Conservation (phyloP, 306 rosid species). For the Rosa chinensis region DNA sequence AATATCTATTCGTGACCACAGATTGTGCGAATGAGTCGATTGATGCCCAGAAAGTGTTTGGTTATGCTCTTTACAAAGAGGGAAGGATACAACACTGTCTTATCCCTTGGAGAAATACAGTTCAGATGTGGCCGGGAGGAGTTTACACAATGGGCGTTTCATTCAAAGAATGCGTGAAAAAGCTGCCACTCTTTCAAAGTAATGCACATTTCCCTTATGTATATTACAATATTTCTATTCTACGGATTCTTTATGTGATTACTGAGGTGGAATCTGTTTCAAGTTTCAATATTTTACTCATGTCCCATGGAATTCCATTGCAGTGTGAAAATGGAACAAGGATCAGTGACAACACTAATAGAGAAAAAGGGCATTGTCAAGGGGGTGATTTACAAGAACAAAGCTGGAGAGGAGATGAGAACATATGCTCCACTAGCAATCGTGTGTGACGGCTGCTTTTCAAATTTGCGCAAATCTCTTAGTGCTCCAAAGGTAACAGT, state of each 20-base stretch:
- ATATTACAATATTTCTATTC: not conserved
- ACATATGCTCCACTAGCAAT: slow-evolving; percentile 47
- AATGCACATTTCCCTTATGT: not conserved
- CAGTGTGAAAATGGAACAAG: slow-evolving; percentile 27
- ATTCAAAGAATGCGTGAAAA: slow-evolving; percentile 55
- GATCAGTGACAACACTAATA: slow-evolving; percentile 16
- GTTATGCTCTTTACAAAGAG: slow-evolving; percentile 48
- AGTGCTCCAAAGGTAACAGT: slow-evolving; percentile 47
- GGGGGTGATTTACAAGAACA: slow-evolving; percentile 26
- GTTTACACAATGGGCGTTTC: slow-evolving; percentile 63
- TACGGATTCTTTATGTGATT: not conserved
- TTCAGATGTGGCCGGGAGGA: slow-evolving; percentile 50
- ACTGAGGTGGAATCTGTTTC: not conserved
- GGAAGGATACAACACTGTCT: slow-evolving; percentile 41
- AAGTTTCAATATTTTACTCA: not conserved
- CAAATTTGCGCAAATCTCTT: slow-evolving; percentile 51
- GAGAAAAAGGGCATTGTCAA: slow-evolving; percentile 14
- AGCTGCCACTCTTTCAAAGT: slow-evolving; percentile 48
- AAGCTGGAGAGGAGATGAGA: slow-evolving; percentile 3
- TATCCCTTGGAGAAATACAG: slow-evolving; percentile 45
- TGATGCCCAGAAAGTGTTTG: slow-evolving; percentile 28
- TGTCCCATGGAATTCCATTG: not conserved
- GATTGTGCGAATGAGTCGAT: slow-evolving; percentile 18
- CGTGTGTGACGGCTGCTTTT: slow-evolving; percentile 62
- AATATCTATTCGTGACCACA: slow-evolving; percentile 3